Evolutionary conservation across 2,329 filamentous ascomycete species (phyloP), one percentile per base, ranked within the genome.

Genomic region (Claviceps quebecensis): DNA sequence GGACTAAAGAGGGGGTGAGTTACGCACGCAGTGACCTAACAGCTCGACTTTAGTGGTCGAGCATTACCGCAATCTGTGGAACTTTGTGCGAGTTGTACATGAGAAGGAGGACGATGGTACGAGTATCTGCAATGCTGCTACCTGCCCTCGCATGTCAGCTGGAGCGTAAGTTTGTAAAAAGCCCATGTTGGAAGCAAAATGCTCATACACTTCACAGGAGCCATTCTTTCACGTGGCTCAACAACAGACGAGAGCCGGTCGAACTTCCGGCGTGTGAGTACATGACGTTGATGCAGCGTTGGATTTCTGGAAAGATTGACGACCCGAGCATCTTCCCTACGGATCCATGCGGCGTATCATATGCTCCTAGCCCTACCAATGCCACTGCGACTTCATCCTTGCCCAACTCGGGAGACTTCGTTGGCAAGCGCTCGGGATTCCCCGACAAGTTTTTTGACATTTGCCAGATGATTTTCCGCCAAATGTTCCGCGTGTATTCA

Each of bases 401-500:
- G 51, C 72, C 78, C 43, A 82, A 74, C 55, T 70, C 72, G 4
- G 73, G 80, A 44, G 83, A 83, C 54, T 97, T 89, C 87, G 77
- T 95, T 52, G 93, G 93, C 61, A 95, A 94, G 72, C 80, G 86
- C 46, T 93, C 87, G 54, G 91, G 91, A 4, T 98, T 98, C 68
- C 93, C 93, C 2, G 81, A 86, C 56, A 86, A 87, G 58, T 97
- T 96, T 67, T 76, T 91, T 60, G 81, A 84, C 55, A 89, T 95
- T 59, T 93, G 91, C 73, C 89, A 94, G 73, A 84, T 84, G 57
- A 93, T 96, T 62, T 91, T 96, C 73, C 86, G 90, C 61, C 93
- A 96, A 70, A 97, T 98, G 85, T 97, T 98, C 76, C 86, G 93
- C 54, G 91, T 96, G 59, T 98, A 98, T 64, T 85, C 93, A 47